Evolutionary conservation across 2,329 filamentous ascomycete species (phyloP).

Genomic region (Sarocladiaceae sp.): DNA sequence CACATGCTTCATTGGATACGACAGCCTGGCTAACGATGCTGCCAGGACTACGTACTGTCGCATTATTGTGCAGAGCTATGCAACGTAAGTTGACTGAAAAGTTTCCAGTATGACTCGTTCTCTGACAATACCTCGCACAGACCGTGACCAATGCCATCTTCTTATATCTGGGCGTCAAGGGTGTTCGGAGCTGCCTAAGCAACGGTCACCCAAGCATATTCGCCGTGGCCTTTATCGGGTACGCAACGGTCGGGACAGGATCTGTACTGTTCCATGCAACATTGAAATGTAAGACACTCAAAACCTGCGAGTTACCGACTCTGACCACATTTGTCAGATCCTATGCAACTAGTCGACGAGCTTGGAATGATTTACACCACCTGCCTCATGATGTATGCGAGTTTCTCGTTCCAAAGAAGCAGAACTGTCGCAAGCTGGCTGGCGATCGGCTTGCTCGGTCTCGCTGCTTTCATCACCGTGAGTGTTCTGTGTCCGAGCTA

Average conservation of each 20-base stretch:
- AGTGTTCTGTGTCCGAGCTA: conserved; percentile 26
- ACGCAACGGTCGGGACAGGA: conserved; percentile 47
- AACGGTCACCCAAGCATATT: conserved; percentile 74
- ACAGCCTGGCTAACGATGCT: neutral
- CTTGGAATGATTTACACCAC: conserved; percentile 56
- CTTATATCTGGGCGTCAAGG: conserved; percentile 68
- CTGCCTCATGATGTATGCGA: conserved; percentile 54
- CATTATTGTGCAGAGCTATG: conserved; percentile 71
- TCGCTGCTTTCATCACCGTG: conserved; percentile 66
- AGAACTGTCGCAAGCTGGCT: conserved; percentile 43
- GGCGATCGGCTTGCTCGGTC: conserved; percentile 46
- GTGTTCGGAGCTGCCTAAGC: conserved; percentile 64
- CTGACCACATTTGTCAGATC: conserved; percentile 30
- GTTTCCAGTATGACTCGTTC: no score
- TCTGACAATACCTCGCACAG: conserved; percentile 29
- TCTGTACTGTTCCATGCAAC: conserved; percentile 52
- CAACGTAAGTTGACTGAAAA: conserved; percentile 39
- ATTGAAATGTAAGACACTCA: conserved; percentile 41
- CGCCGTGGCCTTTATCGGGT: conserved; percentile 52
- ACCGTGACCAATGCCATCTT: conserved; percentile 80
- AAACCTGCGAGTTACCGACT: neutral
- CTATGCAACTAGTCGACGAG: conserved; percentile 55
- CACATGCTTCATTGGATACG: neutral
- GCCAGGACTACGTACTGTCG: conserved; percentile 60
- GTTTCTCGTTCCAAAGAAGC: conserved; percentile 64